Percentiles rank a stretch among this genome's conserved stretches.
Conservation (phyloP, 768 basidiomycete species). For the Podaxis sp. region DNA sequence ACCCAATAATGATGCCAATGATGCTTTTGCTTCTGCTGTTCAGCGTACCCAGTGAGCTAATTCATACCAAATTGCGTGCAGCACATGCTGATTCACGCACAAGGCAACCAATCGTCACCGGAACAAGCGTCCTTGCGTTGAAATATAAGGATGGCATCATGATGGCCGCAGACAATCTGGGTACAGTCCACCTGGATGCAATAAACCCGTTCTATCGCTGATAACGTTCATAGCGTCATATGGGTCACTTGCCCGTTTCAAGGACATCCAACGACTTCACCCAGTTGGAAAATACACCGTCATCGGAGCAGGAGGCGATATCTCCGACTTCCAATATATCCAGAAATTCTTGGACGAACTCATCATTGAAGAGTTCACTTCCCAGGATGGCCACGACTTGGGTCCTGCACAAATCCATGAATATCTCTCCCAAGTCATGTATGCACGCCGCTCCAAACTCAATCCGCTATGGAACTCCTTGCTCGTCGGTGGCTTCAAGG, state of each 20-base stretch:
- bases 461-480: constrained; percentile 95
- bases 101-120: constrained; percentile 94
- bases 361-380: constrained; percentile 74
- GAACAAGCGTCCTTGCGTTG: constrained; percentile 93
- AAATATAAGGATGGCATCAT: constrained; percentile 97
- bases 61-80: neutral
- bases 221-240: constrained; percentile 69
- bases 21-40: constrained; percentile 63
- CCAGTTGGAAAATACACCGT: constrained; percentile 82
- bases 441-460: constrained; percentile 82
- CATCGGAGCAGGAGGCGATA: constrained; percentile 92
- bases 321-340: constrained; percentile 96
- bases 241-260: constrained; percentile 95
- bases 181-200: constrained; percentile 40
- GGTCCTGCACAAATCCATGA: constrained; percentile 92
- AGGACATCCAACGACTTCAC: constrained; percentile 88
- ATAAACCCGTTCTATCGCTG: neutral
- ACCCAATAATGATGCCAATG: constrained; percentile 46
- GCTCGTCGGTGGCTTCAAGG: constrained; percentile 88
- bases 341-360: constrained; percentile 78
- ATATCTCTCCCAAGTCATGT: constrained; percentile 89
- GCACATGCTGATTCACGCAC: neutral
- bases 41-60: constrained; percentile 76
- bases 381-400: constrained; percentile 80
- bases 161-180: constrained; percentile 97